phyloP scores from a whole-genome alignment of 1,139 yeast species.

The Protomyces inundatus region DNA sequence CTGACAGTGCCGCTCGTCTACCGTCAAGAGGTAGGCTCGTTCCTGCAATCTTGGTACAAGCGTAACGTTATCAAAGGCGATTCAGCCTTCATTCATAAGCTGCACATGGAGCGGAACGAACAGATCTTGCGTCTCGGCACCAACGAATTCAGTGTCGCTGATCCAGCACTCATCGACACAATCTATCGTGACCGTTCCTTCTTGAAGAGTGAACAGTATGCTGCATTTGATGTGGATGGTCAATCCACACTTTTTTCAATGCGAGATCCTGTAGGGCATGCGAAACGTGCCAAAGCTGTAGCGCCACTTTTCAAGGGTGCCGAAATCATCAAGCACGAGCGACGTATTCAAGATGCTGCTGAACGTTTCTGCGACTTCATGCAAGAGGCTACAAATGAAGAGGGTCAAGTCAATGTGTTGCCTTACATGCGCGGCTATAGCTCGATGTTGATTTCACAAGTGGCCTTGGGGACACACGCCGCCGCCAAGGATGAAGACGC shows the following conservation, averaged over 20 bases:
- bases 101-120: conserved; percentile 5
- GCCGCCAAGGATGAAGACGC: not conserved
- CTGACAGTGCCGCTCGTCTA: not conserved
- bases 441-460: not conserved
- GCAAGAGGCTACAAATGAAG: not conserved
- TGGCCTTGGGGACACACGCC: conserved; percentile 4
- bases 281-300: conserved; percentile 10
- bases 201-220: conserved; percentile 19
- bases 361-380: not conserved
- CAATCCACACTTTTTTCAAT: conserved; percentile 13
- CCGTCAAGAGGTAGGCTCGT: not conserved
- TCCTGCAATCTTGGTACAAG: conserved; percentile 3
- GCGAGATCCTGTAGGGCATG: conserved; percentile 19
- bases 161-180: conserved; percentile 15
- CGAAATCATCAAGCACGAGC: not conserved
- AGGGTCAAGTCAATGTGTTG: not conserved
- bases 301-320: conserved; percentile 8
- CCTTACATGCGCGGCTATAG: conserved; percentile 16
- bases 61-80: conserved; percentile 17
- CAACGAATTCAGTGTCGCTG: conserved; percentile 19
- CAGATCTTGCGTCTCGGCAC: conserved; percentile 14
- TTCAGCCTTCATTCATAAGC: conserved; percentile 14
- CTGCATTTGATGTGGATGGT: conserved; percentile 20
- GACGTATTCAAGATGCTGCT: not conserved
- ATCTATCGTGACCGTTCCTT: conserved; percentile 15